Conservation (phyloP, 106 monocot genomes). For the Dendrobium catenatum region DNA sequence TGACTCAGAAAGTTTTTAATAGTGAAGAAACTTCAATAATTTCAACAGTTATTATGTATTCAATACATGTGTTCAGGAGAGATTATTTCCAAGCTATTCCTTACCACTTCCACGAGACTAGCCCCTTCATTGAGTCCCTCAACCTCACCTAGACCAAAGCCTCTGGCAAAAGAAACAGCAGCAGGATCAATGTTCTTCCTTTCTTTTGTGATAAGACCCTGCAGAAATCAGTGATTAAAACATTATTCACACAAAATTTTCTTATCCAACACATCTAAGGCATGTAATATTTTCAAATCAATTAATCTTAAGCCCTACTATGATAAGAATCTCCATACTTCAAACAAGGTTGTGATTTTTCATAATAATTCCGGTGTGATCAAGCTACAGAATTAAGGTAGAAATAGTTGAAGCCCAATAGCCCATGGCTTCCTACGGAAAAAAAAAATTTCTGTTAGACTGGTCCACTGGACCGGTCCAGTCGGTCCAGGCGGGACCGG, state of each 20-base stretch:
- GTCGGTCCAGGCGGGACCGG: no score
- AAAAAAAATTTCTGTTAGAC: not conserved
- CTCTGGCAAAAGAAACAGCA: constrained; percentile 84
- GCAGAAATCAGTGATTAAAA: constrained; percentile 1
- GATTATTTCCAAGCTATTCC: constrained; percentile 4
- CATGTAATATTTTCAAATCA: not conserved
- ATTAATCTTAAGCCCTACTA: not conserved
- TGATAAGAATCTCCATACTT: not conserved
- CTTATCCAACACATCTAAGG: not conserved
- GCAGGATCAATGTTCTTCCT: constrained; percentile 72
- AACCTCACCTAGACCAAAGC: constrained; percentile 48
- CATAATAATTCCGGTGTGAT: not conserved
- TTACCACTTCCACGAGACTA: constrained; percentile 90
- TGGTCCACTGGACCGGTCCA: no score
- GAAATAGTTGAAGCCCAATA: not conserved
- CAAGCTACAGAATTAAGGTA: not conserved
- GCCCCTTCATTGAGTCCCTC: constrained; percentile 81
- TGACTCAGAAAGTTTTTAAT: not conserved
- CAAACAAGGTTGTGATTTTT: not conserved
- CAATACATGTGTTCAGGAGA: not conserved
- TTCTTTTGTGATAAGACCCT: constrained; percentile 87
- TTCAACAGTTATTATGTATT: not conserved
- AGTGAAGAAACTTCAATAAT: not conserved
- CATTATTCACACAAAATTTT: not conserved
- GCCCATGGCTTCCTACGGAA: not conserved